Conservation (phyloP, 176 grass and related monocot species). For the Ensete glaucum region DNA sequence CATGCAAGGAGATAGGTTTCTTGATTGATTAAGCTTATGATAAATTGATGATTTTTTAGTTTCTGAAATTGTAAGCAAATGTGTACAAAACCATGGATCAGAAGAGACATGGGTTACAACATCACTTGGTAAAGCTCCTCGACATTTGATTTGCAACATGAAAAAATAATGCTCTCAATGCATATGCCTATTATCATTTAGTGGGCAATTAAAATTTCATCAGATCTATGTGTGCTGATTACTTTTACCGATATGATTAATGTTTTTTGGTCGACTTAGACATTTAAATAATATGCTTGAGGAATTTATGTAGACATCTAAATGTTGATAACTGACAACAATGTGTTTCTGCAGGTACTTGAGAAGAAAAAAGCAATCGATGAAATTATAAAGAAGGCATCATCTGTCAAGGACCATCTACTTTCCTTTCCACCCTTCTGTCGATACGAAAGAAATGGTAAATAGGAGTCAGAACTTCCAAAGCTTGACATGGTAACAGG, state of each 20-base stretch:
- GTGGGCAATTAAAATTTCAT: too few species aligned
- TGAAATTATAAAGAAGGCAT: constrained; percentile 48
- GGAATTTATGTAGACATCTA: background rate
- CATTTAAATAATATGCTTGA: constrained; percentile 1
- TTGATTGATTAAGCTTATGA: too few species aligned
- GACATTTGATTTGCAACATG: too few species aligned
- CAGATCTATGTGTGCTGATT: too few species aligned
- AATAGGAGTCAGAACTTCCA: background rate
- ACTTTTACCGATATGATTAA: background rate
- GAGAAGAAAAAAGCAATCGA: constrained; percentile 53
- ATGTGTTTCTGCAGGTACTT: constrained; percentile 30
- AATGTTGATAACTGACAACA: constrained; percentile 15
- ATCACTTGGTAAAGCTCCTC: too few species aligned
- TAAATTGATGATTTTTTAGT: too few species aligned
- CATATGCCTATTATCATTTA: too few species aligned
- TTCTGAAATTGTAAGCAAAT: too few species aligned
- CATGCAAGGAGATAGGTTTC: too few species aligned
- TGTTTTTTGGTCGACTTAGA: background rate
- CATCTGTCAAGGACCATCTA: constrained; percentile 50
- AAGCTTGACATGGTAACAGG: background rate
- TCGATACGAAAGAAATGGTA: constrained; percentile 60
- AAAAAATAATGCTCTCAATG: too few species aligned
- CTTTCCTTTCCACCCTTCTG: constrained; percentile 41
- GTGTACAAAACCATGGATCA: too few species aligned
- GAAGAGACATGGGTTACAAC: too few species aligned